Conservation (phyloP, 2,329 filamentous ascomycete species). For the Mycogone perniciosa region DNA sequence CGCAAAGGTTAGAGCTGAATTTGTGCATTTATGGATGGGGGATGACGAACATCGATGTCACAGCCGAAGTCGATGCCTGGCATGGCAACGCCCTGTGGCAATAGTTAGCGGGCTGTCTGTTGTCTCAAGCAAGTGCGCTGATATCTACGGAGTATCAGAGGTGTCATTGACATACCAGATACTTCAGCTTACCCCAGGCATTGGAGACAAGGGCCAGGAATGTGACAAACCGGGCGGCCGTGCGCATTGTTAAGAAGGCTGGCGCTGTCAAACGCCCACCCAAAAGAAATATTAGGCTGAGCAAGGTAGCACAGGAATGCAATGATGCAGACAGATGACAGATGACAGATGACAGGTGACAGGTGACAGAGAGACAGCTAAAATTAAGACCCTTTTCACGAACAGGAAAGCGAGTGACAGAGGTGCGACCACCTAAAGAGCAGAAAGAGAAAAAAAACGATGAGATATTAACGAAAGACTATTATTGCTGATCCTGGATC, state of each 20-base stretch:
- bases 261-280: too few species aligned
- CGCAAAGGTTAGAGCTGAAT: neutral
- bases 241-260: conserved; percentile 8
- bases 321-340: neutral
- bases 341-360: neutral
- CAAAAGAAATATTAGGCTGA: too few species aligned
- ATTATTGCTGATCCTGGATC: too few species aligned
- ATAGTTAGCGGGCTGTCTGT: neutral
- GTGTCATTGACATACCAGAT: conserved; percentile 10
- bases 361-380: neutral
- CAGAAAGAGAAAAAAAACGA: neutral
- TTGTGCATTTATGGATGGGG: neutral
- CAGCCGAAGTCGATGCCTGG: conserved; percentile 45
- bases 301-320: neutral
- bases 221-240: conserved; percentile 2
- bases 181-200: conserved; percentile 9
- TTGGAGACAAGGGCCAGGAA: conserved; percentile 10
- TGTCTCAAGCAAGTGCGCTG: too few species aligned
- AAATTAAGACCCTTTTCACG: too few species aligned
- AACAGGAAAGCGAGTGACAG: neutral
- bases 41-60: conserved; percentile 31
- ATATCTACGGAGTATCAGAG: neutral
- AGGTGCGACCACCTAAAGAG: neutral
- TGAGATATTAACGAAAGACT: neutral
- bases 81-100: conserved; percentile 35